Conservation (phyloP, 1,284 basidiomycete genomes). For the Cryptococcus sp. region DNA sequence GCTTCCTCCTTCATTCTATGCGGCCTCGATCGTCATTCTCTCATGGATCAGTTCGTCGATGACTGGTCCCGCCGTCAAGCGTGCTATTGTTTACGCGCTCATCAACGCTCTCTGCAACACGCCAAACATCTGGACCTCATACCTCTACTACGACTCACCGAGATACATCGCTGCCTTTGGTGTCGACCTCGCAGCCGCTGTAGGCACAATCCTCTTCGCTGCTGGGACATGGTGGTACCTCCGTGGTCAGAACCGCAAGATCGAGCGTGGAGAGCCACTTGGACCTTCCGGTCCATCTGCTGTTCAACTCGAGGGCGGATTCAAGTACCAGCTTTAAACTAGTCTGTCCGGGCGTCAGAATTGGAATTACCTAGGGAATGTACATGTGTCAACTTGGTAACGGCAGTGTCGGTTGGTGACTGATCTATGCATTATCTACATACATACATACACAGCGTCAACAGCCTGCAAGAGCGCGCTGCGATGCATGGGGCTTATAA, state of each 20-base stretch:
- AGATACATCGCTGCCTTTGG: constrained; percentile 48
- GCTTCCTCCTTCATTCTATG: constrained; percentile 43
- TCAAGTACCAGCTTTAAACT: constrained; percentile 50
- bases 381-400: no score
- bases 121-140: constrained; percentile 52
- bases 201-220: constrained; percentile 34
- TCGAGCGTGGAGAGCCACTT: constrained; percentile 44
- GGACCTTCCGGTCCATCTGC: constrained; percentile 39
- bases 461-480: no score
- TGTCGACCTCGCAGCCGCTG: constrained; percentile 48
- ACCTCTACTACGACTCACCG: constrained; percentile 45
- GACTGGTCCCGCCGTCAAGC: constrained; percentile 50
- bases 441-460: no score
- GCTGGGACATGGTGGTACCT: constrained; percentile 41
- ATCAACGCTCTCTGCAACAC: constrained; percentile 50
- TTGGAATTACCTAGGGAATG: no score
- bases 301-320: constrained; percentile 43
- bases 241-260: constrained; percentile 37
- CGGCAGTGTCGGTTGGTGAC: no score
- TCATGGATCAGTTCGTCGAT: constrained; percentile 50
- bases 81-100: constrained; percentile 50
- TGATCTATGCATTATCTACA: no score
- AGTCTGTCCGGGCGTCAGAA: no score
- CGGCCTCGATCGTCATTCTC: constrained; percentile 47
- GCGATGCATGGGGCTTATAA: no score